Evolutionary conservation across 495 filamentous ascomycete genomes (phyloP), one percentile per base, ranked within the genome.

Genomic region (Parathielavia hyrcaniae): DNA sequence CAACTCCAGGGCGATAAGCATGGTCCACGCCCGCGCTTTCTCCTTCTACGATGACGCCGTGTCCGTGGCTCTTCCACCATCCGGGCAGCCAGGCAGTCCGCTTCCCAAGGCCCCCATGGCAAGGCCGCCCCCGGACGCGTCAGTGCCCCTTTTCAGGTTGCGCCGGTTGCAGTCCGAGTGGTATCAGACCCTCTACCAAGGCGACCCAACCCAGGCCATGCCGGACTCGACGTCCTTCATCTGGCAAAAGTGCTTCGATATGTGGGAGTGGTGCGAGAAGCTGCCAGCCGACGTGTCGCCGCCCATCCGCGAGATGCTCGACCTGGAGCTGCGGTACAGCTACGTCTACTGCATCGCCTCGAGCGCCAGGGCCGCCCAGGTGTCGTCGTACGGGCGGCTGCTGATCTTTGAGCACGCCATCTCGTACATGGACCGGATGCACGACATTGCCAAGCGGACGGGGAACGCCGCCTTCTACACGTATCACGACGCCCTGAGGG

Each of bases 41-140:
- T 95, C 92, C 5, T 93, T 97, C 67, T 90, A 88, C 1, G 92
- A 97, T 67, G 88, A 88, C 40, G 87, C 90, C n/a, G 79, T 85
- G 2, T 83, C 85, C 60, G 89, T 95, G 39, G 78, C 73, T 11
- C 73, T 87, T 60, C 72, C 78, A 10, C 65, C 71, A 59, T 68
- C 61, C 20, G 67, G 53, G 40, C 70, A 64, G 4, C 67, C 67
- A 43, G 65, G 58, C 64, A 75, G 54, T 46, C 73, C 64, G 71
- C 68, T 60, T 36, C 67, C 65, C 1, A 64, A 66, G 32, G 63
- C 68, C 3, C 66, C 74, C 71, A 63, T 82, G 71, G 69, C 75
- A 64, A 62, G 78, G 67, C 66, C 74, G 55, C 61, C 69, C 73
- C 59, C 80, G 64, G 73, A 81, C 61, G 68, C 76, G 68, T 74